These are phyloP conservation scores for Phyllosticta ampelicida DNA, from an alignment of 2,329 filamentous ascomycete species.

Conservation along the genomic window DNA sequence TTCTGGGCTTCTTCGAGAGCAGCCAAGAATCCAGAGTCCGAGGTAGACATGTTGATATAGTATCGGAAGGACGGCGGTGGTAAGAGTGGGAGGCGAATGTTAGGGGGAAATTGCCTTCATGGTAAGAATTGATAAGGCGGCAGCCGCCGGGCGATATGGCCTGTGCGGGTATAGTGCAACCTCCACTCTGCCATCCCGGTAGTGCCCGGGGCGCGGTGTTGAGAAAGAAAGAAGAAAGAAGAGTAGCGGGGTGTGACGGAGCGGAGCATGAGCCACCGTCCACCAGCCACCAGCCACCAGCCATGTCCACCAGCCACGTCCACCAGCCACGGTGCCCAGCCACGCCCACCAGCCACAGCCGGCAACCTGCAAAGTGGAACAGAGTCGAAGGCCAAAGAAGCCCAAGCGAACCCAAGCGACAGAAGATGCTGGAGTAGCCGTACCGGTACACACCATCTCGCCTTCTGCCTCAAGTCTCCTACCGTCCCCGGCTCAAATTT, in stretches of 20 bases:
- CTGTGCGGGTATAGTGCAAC: not conserved
- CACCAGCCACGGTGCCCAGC: not conserved
- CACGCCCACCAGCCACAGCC: not conserved
- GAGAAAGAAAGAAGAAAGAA: not conserved
- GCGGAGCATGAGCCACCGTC: no score
- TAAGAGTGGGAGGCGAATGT: no score
- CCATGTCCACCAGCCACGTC: not conserved
- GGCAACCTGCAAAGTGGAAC: not conserved
- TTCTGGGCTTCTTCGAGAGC: constrained; percentile 48
- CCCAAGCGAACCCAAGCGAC: not conserved
- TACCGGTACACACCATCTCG: no score
- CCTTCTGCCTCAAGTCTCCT: not conserved
- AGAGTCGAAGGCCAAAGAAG: not conserved
- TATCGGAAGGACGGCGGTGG: not conserved
- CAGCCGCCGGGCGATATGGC: not conserved
- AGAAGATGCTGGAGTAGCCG: not conserved
- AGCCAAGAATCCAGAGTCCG: constrained; percentile 41
- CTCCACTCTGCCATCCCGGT: no score
- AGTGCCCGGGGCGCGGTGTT: no score
- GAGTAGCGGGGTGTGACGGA: not conserved
- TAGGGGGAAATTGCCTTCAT: not conserved
- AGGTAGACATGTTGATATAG: constrained; percentile 17
- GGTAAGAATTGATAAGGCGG: not conserved
- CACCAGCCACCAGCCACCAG: no score
- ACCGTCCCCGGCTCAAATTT: not conserved